Evolutionary conservation across 495 filamentous ascomycete genomes (phyloP).

Genomic region (Penicillium cinerascens): DNA sequence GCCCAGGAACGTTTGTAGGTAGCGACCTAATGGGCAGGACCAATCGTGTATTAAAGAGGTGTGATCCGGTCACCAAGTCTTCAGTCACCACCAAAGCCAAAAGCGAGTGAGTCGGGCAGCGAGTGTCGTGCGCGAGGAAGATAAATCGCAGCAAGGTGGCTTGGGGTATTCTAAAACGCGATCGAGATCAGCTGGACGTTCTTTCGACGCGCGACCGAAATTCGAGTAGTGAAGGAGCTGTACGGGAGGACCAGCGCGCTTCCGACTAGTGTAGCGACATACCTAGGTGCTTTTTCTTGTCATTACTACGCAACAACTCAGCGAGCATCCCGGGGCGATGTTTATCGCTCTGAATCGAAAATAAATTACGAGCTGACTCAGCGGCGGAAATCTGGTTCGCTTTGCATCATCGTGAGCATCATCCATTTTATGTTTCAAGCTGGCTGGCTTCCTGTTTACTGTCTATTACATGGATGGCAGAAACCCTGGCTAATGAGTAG

Average conservation of each 20-base stretch:
- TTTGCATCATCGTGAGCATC: conserved; percentile 40
- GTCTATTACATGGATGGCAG: not conserved
- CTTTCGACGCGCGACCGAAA: not conserved
- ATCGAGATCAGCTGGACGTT: not conserved
- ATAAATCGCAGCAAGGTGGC: not conserved
- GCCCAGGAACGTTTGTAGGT: not conserved
- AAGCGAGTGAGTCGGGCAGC: not conserved
- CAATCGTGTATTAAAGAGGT: not conserved
- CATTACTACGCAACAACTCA: not conserved
- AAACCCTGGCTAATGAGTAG: not conserved
- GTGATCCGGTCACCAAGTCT: not conserved
- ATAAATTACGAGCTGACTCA: conserved; percentile 27
- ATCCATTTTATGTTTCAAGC: conserved; percentile 20
- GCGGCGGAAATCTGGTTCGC: conserved; percentile 15
- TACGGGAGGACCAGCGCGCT: not conserved
- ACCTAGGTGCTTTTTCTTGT: not conserved
- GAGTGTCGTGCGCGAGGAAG: not conserved
- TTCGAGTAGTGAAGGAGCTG: not conserved
- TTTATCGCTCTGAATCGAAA: conserved; percentile 5
- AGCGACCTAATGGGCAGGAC: not conserved
- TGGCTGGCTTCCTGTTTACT: not conserved
- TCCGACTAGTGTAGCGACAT: not conserved
- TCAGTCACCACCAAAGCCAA: not conserved
- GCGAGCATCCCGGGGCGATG: not conserved
- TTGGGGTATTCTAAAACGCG: not conserved